phyloP scores from a whole-genome alignment of 352 stramenopile species.

The Globisporangium abappressorium region DNA sequence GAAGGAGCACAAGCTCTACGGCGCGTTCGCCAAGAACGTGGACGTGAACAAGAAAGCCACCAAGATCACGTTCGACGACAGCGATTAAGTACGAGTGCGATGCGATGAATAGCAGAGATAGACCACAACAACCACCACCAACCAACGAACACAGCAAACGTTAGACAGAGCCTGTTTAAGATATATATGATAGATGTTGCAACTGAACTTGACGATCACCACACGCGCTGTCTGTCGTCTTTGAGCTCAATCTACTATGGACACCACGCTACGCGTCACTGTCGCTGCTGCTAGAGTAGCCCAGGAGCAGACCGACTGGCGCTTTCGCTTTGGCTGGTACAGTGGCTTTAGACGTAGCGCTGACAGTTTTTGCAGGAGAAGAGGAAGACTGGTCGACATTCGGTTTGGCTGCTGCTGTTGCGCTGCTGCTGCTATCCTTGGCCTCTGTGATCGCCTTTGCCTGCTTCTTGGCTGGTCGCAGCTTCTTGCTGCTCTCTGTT shows the following conservation, averaged over 20 bases:
- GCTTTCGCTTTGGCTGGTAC: not conserved
- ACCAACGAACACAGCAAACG: not conserved
- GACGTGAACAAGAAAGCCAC: slow-evolving; percentile 96
- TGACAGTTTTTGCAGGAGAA: not conserved
- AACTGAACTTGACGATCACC: not conserved
- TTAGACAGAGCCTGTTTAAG: slow-evolving; percentile 10
- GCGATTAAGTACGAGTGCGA: slow-evolving; percentile 32
- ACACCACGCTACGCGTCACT: slow-evolving; percentile 14
- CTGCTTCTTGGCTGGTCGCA: slow-evolving; percentile 19
- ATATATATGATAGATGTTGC: slow-evolving; percentile 15
- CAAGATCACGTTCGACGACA: slow-evolving; percentile 96
- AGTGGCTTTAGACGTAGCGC: not conserved
- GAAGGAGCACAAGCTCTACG: slow-evolving; percentile 99
- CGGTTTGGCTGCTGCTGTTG: not conserved
- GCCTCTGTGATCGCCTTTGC: not conserved
- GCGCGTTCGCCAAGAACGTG: slow-evolving; percentile 93
- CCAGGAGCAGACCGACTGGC: slow-evolving; percentile 28
- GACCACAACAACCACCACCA: not conserved
- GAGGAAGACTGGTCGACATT: not conserved
- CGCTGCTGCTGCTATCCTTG: not conserved
- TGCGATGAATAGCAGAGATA: not conserved
- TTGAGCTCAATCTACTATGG: not conserved
- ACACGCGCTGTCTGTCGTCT: not conserved
- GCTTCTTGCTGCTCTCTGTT: slow-evolving; percentile 21
- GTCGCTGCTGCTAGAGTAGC: slow-evolving; percentile 61